phyloP scores from a whole-genome alignment of 2,329 filamentous ascomycete genomes.

The Ceratocystis smalleyi region DNA sequence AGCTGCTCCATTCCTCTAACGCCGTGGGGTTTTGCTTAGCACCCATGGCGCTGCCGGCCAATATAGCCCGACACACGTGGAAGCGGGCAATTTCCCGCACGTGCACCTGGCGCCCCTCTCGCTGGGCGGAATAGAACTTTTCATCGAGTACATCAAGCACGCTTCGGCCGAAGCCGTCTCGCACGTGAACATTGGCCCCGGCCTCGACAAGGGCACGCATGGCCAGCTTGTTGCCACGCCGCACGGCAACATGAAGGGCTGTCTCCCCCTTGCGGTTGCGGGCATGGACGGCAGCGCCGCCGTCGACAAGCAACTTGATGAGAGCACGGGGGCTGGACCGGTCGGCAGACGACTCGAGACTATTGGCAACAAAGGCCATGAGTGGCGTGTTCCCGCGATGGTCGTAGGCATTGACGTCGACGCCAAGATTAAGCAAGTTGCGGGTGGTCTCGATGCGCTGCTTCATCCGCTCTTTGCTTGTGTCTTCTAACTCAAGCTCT shows the following conservation, averaged over 20 bases:
- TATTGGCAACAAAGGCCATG: slow-evolving; percentile 38
- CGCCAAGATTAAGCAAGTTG: slow-evolving; percentile 25
- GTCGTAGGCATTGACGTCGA: slow-evolving; percentile 40
- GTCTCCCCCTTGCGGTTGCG: slow-evolving; percentile 41
- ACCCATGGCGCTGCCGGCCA: slow-evolving; percentile 26
- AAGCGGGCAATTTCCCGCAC: slow-evolving; percentile 24
- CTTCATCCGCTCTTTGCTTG: slow-evolving; percentile 20
- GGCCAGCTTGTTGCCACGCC: slow-evolving; percentile 38
- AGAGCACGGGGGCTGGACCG: slow-evolving; percentile 26
- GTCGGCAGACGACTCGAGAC: slow-evolving; percentile 36
- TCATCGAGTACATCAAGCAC: slow-evolving; percentile 33
- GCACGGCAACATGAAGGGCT: slow-evolving; percentile 37
- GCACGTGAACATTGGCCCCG: slow-evolving; percentile 33
- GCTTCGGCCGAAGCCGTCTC: slow-evolving; percentile 31
- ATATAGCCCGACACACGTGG: slow-evolving; percentile 32
- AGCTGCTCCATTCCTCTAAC: slow-evolving; percentile 28
- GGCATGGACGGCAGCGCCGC: slow-evolving; percentile 32
- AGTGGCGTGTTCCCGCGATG: slow-evolving; percentile 36
- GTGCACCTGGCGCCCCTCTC: slow-evolving; percentile 24
- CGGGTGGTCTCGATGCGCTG: slow-evolving; percentile 21
- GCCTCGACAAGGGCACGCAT: slow-evolving; percentile 31
- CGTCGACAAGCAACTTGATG: slow-evolving; percentile 28
- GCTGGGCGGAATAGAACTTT: slow-evolving; percentile 24
- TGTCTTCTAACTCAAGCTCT: slow-evolving; percentile 11
- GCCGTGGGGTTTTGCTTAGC: slow-evolving; percentile 28